These are phyloP conservation scores for Candida montana DNA, from an alignment of 805 yeast genomes.

Conservation along the genomic window DNA sequence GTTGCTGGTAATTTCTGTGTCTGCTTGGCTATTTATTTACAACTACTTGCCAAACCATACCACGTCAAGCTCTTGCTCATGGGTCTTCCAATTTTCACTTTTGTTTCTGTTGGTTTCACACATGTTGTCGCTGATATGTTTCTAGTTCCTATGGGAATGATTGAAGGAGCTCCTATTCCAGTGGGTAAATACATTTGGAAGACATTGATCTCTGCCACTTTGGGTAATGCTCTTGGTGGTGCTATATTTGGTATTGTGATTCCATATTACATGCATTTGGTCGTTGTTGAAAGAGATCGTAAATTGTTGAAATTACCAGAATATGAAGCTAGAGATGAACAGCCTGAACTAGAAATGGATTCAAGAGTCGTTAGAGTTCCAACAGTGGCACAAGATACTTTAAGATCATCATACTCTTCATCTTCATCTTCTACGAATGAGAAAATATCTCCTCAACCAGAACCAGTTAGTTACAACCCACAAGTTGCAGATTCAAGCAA, in stretches of 20 bases:
- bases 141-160: constrained; percentile 56
- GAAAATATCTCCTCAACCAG: constrained; percentile 1
- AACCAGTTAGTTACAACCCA: constrained; percentile 20
- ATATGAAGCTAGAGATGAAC: constrained; percentile 72
- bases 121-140: constrained; percentile 85
- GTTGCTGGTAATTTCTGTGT: constrained; percentile 78
- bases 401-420: neutral
- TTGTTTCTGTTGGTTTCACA: constrained; percentile 73
- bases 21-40: constrained; percentile 68
- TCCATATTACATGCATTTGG: constrained; percentile 70
- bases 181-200: constrained; percentile 71
- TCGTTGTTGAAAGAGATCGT: constrained; percentile 69
- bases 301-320: constrained; percentile 55
- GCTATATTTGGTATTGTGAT: constrained; percentile 53
- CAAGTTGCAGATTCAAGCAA: neutral
- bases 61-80: constrained; percentile 69
- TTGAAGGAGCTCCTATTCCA: constrained; percentile 59
- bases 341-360: constrained; percentile 71
- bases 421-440: constrained; percentile 3
- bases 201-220: constrained; percentile 58
- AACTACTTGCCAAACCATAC: constrained; percentile 70
- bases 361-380: constrained; percentile 65
- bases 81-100: constrained; percentile 65
- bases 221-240: constrained; percentile 84
- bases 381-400: constrained; percentile 8